Conservation (phyloP, 352 stramenopile species). For the Pythium aphanidermatum region DNA sequence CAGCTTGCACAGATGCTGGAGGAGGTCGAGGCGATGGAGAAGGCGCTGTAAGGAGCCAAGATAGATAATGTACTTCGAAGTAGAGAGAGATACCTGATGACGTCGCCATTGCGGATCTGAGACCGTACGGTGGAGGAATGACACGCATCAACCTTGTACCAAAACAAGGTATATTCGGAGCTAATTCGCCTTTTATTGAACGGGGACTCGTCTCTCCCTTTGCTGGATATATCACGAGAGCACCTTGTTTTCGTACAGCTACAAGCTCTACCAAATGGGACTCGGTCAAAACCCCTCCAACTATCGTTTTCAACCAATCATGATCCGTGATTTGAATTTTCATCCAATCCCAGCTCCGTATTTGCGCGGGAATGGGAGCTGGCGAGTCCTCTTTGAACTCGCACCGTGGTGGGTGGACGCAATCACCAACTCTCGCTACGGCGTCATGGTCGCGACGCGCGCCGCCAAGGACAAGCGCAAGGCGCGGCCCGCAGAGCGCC, state of each 20-base stretch:
- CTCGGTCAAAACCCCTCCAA: slow-evolving; percentile 5
- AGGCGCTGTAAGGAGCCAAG: slow-evolving; percentile 23
- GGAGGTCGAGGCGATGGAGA: slow-evolving; percentile 45
- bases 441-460: slow-evolving; percentile 11
- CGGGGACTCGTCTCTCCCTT: neutral
- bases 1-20: slow-evolving; percentile 41
- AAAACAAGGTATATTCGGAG: too few relatives aligned
- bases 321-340: neutral
- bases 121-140: too few relatives aligned
- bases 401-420: too few relatives aligned
- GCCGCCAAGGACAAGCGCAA: slow-evolving; percentile 2
- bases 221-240: too few relatives aligned
- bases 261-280: too few relatives aligned
- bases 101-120: too few relatives aligned
- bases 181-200: slow-evolving; percentile 4
- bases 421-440: neutral
- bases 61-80: neutral
- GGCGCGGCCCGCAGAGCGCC: slow-evolving; percentile 5
- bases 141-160: too few relatives aligned
- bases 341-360: neutral
- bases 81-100: neutral
- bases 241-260: too few relatives aligned
- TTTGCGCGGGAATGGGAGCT: slow-evolving; percentile 19
- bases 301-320: slow-evolving; percentile 16
- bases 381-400: too few relatives aligned